A percentile compares a stretch with the other conserved stretches of the same genome.
These are phyloP conservation scores for Cyberlindnera veronae DNA, from an alignment of 805 yeast species.

Conservation along the genomic window DNA sequence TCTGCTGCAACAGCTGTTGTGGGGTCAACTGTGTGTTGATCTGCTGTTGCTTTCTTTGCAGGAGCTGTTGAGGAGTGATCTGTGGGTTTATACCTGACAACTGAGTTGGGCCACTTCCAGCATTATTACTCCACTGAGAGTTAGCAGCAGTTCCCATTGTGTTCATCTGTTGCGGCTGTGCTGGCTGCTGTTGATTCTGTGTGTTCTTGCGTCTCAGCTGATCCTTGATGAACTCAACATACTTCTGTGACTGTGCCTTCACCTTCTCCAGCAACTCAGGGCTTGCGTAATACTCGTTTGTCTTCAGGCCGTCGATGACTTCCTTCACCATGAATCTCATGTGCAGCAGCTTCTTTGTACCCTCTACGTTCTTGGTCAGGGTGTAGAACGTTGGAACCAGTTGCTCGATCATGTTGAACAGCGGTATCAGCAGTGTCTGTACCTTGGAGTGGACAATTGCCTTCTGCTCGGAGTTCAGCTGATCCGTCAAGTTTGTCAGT, in stretches of 20 bases:
- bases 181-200: constrained; percentile 32
- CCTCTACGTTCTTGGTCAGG: constrained; percentile 69
- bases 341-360: constrained; percentile 72
- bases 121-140: constrained; percentile 18
- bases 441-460: constrained; percentile 52
- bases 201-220: constrained; percentile 39
- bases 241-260: constrained; percentile 67
- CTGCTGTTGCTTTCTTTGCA: constrained; percentile 28
- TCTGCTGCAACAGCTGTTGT: constrained; percentile 24
- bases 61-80: constrained; percentile 27
- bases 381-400: constrained; percentile 75
- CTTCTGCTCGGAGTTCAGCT: constrained; percentile 62
- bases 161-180: constrained; percentile 12
- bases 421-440: constrained; percentile 43
- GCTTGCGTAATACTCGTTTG: constrained; percentile 65
- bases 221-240: constrained; percentile 70
- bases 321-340: constrained; percentile 76
- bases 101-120: constrained; percentile 11
- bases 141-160: not conserved
- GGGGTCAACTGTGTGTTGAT: constrained; percentile 22
- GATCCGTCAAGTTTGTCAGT: constrained; percentile 60
- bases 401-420: constrained; percentile 67
- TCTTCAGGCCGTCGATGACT: constrained; percentile 64
- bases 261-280: constrained; percentile 69
- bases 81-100: constrained; percentile 20